Evolutionary conservation across 148 eudicot species (phyloP), one percentile per base, ranked within the genome.

Genomic region (Spergularia bocconei): DNA sequence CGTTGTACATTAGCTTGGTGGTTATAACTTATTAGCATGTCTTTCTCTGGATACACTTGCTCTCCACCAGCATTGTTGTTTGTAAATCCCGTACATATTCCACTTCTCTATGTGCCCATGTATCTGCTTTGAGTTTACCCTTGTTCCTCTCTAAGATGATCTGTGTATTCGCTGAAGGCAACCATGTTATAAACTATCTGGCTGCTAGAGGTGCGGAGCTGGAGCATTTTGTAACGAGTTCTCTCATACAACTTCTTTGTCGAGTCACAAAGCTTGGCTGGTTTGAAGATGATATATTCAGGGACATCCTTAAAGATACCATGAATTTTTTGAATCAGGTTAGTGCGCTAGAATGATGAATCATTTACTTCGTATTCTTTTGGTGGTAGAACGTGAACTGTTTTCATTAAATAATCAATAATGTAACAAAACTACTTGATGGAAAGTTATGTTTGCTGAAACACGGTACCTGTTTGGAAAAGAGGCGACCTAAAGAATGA

Each of bases 211-310:
- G 99, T 64, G 89, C 88, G 60, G 87, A 89, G 63, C 82, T 92
- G 88, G 91, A 92, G 84, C 82, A 89, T 77, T 91, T 90, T 82
- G 93, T 91, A 52, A 85, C 78, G 78, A 91, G 84, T 82, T 92
- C 97, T 51, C 73, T 95, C 70, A 85, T 95, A 79, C 96, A 87
- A 75, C 89, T 95, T 70, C 84, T 91, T 67, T 89, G 98, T 73
- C 98, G 97, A 63, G 74, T 95, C 78, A 86, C 92, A 65, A 95
- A 95, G 82, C 65, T 90, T 83, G 86, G 97, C 73, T 95, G 99
- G 99, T 84, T 92, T 74, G 97, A 88, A 23, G 97, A 92, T 82
- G 94, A 87, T 73, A 89, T 75, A 79, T 92, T 92, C 80, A 86
- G 77, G 81, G 99, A 95, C 21, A 81, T 89, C 59, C 90, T 91